These are phyloP conservation scores for Penicillium roqueforti DNA, from an alignment of 495 filamentous ascomycete genomes.

Conservation along the genomic window DNA sequence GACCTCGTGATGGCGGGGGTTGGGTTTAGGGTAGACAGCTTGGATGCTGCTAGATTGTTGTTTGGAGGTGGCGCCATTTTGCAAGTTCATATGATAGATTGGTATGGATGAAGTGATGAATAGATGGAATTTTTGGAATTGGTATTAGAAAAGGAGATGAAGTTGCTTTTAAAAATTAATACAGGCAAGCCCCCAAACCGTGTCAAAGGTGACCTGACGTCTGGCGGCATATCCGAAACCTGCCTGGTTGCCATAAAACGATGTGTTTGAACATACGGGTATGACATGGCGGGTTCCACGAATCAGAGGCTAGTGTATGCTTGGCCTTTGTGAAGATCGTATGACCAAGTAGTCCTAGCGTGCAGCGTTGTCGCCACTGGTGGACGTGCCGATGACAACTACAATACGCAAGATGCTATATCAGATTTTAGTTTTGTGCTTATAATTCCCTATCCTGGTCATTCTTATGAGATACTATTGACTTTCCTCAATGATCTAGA, in stretches of 20 bases:
- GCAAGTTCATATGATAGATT: background rate
- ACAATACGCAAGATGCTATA: background rate
- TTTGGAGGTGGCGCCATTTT: background rate
- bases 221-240: background rate
- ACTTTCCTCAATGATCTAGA: background rate
- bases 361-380: background rate
- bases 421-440: background rate
- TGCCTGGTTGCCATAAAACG: background rate
- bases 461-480: background rate
- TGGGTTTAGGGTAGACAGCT: background rate
- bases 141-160: background rate
- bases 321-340: background rate
- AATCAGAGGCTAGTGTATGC: background rate
- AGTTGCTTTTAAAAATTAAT: background rate
- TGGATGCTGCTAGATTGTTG: background rate
- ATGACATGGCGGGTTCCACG: no score
- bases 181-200: background rate
- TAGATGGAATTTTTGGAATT: background rate
- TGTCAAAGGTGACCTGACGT: constrained; percentile 2
- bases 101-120: no score
- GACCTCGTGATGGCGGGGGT: background rate
- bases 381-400: background rate
- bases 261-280: no score
- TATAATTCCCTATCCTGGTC: background rate
- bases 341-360: background rate